Evolutionary conservation across 192 early-diverging fungal genomes (phyloP), one percentile per base, ranked within the genome.

Genomic region (Rhizophagus prolifer): DNA sequence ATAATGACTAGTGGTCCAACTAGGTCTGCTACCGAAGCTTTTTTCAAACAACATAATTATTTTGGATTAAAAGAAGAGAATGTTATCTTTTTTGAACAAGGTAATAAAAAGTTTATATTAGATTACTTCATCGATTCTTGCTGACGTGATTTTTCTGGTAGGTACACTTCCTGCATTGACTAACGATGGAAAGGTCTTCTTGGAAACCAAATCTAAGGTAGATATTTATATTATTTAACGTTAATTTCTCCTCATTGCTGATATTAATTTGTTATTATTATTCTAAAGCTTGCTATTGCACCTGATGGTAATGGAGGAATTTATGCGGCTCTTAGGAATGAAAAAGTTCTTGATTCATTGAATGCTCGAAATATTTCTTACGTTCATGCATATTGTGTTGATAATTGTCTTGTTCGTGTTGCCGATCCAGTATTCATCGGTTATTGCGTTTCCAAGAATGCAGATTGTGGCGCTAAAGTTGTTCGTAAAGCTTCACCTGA

Each of bases 1-100:
- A 90, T 99, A 79, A 99, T 99, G 97, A 96, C 95, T 62, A 96
- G 94, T 58, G 97, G 94, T 9, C 97, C 97, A 21, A 99, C 97
- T 25, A 87, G 91, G 66, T 82, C 70, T 1, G 90, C 94, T 21
- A 97, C 97, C 16, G 88, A 89, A 59, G 70, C 80, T 14, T 94
- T 89, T 82, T 99, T 99, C 85, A 86, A 88, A 67, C 80, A 93
- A 59, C 69, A 94, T 81, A 83, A 89, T 67, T 98, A 88, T 86
- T 99, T 97, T 91, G 97, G 97, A 28, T 83, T 99, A 47, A 82
- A 90, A 54, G 74, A 81, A 36, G 86, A 91, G 60, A 96, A 99
- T 80, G 92, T 99, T 58, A 86, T 93, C 77, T 96, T 98, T 82
- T 99, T 98, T 87, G 90, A 97, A 82, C 97, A 99, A 90, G 94